Evolutionary conservation across 2,329 filamentous ascomycete genomes (phyloP).

Genomic region (Cercospora brassicicola): DNA sequence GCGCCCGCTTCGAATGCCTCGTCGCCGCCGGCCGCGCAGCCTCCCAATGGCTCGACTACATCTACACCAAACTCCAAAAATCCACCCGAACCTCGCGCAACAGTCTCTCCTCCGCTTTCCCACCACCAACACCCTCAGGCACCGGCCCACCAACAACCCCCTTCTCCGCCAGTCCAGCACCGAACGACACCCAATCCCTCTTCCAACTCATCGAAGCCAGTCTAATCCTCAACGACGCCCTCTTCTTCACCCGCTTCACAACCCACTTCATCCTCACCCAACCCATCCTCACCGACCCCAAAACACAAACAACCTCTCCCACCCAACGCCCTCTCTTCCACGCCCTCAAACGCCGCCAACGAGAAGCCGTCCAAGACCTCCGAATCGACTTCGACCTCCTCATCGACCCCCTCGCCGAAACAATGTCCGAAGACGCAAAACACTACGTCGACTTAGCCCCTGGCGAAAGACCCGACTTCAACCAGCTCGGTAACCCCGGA

Average conservation of each 20-base stretch:
- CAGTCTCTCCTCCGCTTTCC: background rate
- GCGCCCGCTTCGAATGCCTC: constrained; percentile 31
- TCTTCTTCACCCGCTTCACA: constrained; percentile 36
- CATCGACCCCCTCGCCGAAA: constrained; percentile 29
- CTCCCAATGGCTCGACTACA: constrained; percentile 33
- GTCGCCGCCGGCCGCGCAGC: constrained; percentile 29
- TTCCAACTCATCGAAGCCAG: constrained; percentile 32
- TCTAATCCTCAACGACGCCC: constrained; percentile 33
- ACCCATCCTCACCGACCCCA: constrained; percentile 7
- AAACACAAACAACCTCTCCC: constrained; percentile 3
- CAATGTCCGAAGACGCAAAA: constrained; percentile 26
- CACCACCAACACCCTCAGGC: constrained; percentile 1
- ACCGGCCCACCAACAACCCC: background rate
- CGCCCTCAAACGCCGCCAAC: constrained; percentile 25
- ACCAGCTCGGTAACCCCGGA: constrained; percentile 11
- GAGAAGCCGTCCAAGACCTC: constrained; percentile 14
- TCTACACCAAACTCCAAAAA: constrained; percentile 25
- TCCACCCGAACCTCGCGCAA: background rate
- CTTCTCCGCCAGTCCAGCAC: constrained; percentile 2
- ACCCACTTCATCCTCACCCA: constrained; percentile 27
- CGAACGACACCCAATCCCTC: constrained; percentile 13
- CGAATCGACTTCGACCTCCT: constrained; percentile 31
- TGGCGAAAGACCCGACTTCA: constrained; percentile 26
- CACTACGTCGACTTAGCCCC: constrained; percentile 36
- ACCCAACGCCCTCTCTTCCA: constrained; percentile 16